Conservation (phyloP, 2,329 filamentous ascomycete species). For the Cytospora leucostoma region DNA sequence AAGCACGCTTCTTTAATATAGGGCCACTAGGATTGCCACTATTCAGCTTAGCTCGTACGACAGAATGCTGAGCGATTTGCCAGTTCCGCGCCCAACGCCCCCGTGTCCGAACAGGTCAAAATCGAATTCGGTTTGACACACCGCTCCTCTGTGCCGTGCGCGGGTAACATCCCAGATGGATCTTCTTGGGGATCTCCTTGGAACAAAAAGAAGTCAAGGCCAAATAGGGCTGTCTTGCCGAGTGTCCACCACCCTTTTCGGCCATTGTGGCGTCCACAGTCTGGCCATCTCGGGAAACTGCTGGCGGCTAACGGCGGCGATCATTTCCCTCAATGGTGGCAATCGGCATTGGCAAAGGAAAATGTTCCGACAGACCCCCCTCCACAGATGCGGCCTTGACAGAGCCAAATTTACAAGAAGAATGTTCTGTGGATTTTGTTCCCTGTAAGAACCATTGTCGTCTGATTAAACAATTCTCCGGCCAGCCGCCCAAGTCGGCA, state of each 20-base stretch:
- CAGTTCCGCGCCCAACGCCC: conserved; percentile 8
- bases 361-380: conserved; percentile 10
- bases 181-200: neutral
- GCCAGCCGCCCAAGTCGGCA: neutral
- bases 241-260: conserved; percentile 11
- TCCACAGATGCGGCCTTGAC: neutral
- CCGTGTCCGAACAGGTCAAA: conserved; percentile 12
- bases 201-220: conserved; percentile 2
- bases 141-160: conserved; percentile 6
- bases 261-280: conserved; percentile 4
- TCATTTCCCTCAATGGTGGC: conserved; percentile 7
- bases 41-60: conserved; percentile 20
- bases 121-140: neutral
- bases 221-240: conserved; percentile 5
- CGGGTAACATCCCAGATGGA: conserved; percentile 6
- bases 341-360: neutral
- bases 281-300: conserved; percentile 8
- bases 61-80: conserved; percentile 9
- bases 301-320: neutral
- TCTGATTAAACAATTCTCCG: neutral
- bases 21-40: conserved; percentile 18
- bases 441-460: neutral
- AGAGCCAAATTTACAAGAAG: neutral
- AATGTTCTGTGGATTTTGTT: neutral
- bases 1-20: conserved; percentile 16